Conservation (phyloP, 306 rosid species). For the Carpinus viminea region DNA sequence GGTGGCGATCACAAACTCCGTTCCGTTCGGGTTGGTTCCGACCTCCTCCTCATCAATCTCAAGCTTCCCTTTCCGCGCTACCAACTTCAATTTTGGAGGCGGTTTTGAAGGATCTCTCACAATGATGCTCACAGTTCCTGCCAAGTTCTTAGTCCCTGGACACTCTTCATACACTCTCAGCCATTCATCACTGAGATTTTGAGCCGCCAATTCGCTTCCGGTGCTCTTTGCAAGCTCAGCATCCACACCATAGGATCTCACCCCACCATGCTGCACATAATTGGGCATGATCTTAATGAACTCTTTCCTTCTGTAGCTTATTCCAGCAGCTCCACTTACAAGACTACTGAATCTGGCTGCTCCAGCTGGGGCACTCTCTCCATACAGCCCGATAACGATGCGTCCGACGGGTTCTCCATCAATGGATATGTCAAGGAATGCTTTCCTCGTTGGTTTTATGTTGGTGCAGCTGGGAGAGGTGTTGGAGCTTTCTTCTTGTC, state of each 20-base stretch:
- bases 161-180: slow-evolving; percentile 50
- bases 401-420: slow-evolving; percentile 77
- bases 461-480: slow-evolving; percentile 40
- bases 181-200: slow-evolving; percentile 66
- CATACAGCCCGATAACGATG: slow-evolving; percentile 60
- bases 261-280: slow-evolving; percentile 75
- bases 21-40: slow-evolving; percentile 67
- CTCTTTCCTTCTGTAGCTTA: slow-evolving; percentile 89
- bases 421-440: slow-evolving; percentile 66
- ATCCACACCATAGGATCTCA: slow-evolving; percentile 82
- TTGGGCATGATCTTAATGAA: slow-evolving; percentile 72
- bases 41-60: slow-evolving; percentile 85
- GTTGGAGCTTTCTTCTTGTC: slow-evolving; percentile 25
- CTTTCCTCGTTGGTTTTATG: slow-evolving; percentile 52
- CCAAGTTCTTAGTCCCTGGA: slow-evolving; percentile 70
- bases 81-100: slow-evolving; percentile 71
- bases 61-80: slow-evolving; percentile 78
- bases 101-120: slow-evolving; percentile 87
- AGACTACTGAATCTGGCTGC: slow-evolving; percentile 66
- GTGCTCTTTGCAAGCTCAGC: slow-evolving; percentile 58
- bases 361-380: slow-evolving; percentile 58
- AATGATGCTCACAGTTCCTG: slow-evolving; percentile 71
- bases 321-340: slow-evolving; percentile 83
- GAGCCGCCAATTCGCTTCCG: slow-evolving; percentile 51
- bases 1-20: slow-evolving; percentile 65